A percentile compares a stretch with the other conserved stretches of the same genome.
Conservation (phyloP, 2,329 filamentous ascomycete species). For the Penicillium sumatraense region DNA sequence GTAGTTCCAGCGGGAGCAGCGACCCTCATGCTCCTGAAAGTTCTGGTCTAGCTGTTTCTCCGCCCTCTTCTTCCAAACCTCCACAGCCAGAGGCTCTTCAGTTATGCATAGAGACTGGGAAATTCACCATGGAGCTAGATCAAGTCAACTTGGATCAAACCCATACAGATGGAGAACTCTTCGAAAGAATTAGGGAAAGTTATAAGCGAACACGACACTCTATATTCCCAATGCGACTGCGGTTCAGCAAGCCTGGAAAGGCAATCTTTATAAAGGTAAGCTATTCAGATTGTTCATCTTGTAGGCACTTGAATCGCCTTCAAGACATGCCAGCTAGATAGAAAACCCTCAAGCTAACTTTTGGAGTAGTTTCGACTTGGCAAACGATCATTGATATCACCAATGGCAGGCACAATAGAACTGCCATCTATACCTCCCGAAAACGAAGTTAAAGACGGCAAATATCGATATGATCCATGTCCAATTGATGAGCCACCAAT, state of each 20-base stretch:
- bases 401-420: neutral
- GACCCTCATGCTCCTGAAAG: neutral
- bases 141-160: neutral
- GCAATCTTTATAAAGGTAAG: neutral
- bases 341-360: no score
- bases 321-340: no score
- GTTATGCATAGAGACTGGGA: neutral
- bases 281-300: no score
- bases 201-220: neutral
- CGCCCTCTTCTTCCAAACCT: neutral
- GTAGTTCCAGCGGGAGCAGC: neutral
- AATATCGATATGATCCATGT: neutral
- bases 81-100: neutral
- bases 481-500: neutral
- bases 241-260: neutral
- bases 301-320: no score
- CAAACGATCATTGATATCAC: conserved; percentile 40
- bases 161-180: neutral
- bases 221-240: neutral
- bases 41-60: neutral
- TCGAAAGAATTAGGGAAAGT: neutral
- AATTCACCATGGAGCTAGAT: neutral
- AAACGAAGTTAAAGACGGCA: neutral
- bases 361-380: neutral
- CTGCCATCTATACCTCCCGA: neutral